A percentile compares a stretch with the other conserved stretches of the same genome.
These are phyloP conservation scores for Fusarium camptoceras DNA, from an alignment of 2,329 filamentous ascomycete species.

Conservation along the genomic window DNA sequence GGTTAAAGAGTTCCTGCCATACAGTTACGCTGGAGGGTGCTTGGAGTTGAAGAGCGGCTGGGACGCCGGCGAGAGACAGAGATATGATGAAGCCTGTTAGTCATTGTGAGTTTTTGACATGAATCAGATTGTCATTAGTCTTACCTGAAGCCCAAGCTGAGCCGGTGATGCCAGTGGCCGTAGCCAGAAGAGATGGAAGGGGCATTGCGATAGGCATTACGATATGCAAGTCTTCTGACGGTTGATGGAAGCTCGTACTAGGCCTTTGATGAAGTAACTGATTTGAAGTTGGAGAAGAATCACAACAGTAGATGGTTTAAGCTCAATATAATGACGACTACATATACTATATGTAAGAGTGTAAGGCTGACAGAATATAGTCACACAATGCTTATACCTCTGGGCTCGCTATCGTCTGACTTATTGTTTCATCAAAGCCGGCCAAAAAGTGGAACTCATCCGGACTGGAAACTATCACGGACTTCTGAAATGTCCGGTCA, in stretches of 20 bases:
- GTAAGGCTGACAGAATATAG: neutral
- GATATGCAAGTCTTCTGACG: neutral
- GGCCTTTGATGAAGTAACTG: neutral
- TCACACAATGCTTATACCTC: rapidly evolving
- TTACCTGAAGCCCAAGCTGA: constrained; percentile 55
- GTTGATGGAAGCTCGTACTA: neutral
- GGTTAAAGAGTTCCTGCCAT: constrained; percentile 54
- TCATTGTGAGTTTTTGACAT: neutral
- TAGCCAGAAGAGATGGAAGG: constrained; percentile 50
- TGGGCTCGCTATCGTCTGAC: neutral
- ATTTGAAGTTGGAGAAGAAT: neutral
- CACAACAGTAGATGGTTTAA: neutral
- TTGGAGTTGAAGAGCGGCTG: constrained; percentile 44
- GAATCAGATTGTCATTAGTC: neutral
- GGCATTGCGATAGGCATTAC: constrained; percentile 39
- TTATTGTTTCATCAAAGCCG: neutral
- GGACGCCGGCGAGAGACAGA: constrained; percentile 53
- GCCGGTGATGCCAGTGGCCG: constrained; percentile 54
- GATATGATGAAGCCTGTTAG: constrained; percentile 52
- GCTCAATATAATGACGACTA: constrained; percentile 6
- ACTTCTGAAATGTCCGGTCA: constrained; percentile 39
- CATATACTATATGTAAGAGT: neutral
- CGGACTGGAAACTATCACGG: constrained; percentile 37
- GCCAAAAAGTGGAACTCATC: constrained; percentile 30
- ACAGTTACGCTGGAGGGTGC: constrained; percentile 49